Evolutionary conservation across 139 green algal species (phyloP).

Genomic region (Chlamydomonas schloesseri): DNA sequence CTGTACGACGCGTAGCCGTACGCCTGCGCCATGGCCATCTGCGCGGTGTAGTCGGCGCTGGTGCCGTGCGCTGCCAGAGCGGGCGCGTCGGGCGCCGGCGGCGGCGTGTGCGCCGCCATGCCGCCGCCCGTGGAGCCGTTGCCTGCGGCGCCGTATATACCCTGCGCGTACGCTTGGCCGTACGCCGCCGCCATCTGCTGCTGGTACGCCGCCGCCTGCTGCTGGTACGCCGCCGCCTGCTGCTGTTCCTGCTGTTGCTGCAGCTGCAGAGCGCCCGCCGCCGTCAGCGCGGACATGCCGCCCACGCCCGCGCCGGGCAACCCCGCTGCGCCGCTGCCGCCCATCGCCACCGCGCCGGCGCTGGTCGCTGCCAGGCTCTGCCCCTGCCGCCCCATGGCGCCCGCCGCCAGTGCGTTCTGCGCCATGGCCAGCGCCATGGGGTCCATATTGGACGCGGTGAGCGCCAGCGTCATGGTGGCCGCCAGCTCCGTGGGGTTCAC

Average conservation of each 20-base stretch:
- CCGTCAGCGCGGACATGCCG: slow-evolving; percentile 1
- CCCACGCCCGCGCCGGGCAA: background rate
- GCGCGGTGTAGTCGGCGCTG: slow-evolving; percentile 9
- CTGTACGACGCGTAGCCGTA: slow-evolving; percentile 29
- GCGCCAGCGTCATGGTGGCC: slow-evolving; percentile 42
- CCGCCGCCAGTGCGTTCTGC: slow-evolving; percentile 15
- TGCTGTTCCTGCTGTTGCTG: background rate
- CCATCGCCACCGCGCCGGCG: background rate
- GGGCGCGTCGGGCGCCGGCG: background rate
- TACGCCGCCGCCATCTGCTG: background rate
- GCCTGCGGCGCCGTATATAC: slow-evolving; percentile 1
- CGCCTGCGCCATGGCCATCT: slow-evolving; percentile 30
- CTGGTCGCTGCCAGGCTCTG: background rate
- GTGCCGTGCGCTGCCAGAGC: slow-evolving; percentile 3
- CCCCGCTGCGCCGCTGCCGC: background rate
- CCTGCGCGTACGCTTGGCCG: background rate
- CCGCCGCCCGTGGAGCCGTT: too few relatives aligned
- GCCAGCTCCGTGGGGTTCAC: slow-evolving; percentile 40
- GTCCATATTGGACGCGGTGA: slow-evolving; percentile 37
- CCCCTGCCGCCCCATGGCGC: background rate
- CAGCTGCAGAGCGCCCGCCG: background rate
- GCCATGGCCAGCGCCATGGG: background rate
- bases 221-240: background rate
- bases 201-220: slow-evolving; percentile 2
- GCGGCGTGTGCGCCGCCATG: background rate